These are phyloP conservation scores for Eimeria acervulina DNA, from an alignment of 169 alveolate genomes.

Conservation along the genomic window DNA sequence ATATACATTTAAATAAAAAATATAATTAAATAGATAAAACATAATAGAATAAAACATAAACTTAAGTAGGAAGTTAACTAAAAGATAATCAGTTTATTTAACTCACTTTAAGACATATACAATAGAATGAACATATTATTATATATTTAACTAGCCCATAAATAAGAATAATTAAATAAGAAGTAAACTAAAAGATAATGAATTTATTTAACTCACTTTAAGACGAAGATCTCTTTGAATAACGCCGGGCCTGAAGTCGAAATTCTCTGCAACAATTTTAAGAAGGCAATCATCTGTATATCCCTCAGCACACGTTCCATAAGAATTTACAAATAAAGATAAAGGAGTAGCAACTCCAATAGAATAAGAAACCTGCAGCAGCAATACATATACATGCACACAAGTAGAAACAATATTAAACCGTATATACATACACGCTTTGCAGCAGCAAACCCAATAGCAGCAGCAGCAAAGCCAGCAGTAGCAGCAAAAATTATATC, in stretches of 20 bases:
- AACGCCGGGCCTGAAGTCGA: slow-evolving; percentile 98
- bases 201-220: slow-evolving; percentile 28
- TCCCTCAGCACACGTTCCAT: slow-evolving; percentile 93
- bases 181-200: neutral
- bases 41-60: neutral
- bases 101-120: neutral
- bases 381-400: slow-evolving; percentile 80
- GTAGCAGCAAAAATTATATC: too few relatives aligned
- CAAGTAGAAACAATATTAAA: neutral
- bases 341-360: slow-evolving; percentile 98
- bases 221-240: slow-evolving; percentile 96
- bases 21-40: neutral
- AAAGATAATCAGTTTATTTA: neutral
- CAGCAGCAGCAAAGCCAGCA: neutral
- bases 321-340: slow-evolving; percentile 97
- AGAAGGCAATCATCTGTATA: slow-evolving; percentile 95
- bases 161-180: neutral
- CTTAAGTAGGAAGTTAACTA: neutral
- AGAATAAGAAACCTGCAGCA: slow-evolving; percentile 94
- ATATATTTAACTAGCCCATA: neutral
- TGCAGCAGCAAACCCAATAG: neutral
- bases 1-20: too few relatives aligned
- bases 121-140: neutral
- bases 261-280: slow-evolving; percentile 95
- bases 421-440: neutral